Conservation (phyloP, 441 rosid genomes). For the Lepidium campestre region DNA sequence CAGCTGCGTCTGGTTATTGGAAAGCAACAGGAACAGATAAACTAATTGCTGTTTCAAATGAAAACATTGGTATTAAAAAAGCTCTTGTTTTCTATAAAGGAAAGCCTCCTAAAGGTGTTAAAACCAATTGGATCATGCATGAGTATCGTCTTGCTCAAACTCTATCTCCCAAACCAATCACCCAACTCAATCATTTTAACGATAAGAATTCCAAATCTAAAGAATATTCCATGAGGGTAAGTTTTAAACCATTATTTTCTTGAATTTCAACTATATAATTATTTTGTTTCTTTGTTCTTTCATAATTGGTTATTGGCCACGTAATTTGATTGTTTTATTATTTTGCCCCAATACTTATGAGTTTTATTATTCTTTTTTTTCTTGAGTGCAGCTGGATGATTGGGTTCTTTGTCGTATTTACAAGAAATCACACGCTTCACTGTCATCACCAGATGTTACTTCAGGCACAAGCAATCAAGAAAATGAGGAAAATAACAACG, state of each 20-base stretch:
- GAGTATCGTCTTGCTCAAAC: slow-evolving; percentile 76
- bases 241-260: neutral
- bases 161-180: slow-evolving; percentile 18
- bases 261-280: no score
- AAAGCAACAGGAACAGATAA: slow-evolving; percentile 97
- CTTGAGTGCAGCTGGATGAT: slow-evolving; percentile 63
- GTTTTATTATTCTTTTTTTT: neutral
- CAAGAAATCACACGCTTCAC: slow-evolving; percentile 57
- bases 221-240: slow-evolving; percentile 87
- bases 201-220: slow-evolving; percentile 36
- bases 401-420: slow-evolving; percentile 99
- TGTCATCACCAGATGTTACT: slow-evolving; percentile 34
- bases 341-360: neutral
- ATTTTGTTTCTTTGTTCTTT: neutral
- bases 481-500: slow-evolving; percentile 52
- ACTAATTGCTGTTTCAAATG: slow-evolving; percentile 47
- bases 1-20: slow-evolving; percentile 94
- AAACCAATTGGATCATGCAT: slow-evolving; percentile 98
- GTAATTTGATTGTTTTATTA: neutral
- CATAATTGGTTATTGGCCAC: neutral
- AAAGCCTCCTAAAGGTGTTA: slow-evolving; percentile 84
- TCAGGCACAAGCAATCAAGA: slow-evolving; percentile 44
- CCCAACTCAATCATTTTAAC: slow-evolving; percentile 10
- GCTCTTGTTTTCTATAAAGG: slow-evolving; percentile 91
- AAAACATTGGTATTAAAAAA: slow-evolving; percentile 82